Percentiles rank a stretch among this genome's conserved stretches.
These are phyloP conservation scores for Suillus cothurnatus DNA, from an alignment of 768 basidiomycete species.

Conservation along the genomic window DNA sequence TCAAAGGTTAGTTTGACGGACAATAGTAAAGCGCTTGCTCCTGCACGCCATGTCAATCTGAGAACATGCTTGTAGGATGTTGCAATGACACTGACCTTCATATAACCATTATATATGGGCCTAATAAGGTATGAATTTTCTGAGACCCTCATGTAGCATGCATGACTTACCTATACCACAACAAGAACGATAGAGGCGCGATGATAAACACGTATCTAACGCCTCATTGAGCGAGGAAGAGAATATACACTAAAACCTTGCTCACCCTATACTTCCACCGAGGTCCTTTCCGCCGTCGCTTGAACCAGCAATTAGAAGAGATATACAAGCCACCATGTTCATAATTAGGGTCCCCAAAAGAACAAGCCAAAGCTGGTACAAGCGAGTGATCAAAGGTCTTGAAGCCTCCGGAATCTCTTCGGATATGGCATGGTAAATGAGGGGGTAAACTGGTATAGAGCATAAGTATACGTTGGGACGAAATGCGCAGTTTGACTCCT, in stretches of 20 bases:
- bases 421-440: conserved; percentile 91
- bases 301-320: conserved; percentile 78
- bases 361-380: conserved; percentile 95
- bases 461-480: conserved; percentile 23
- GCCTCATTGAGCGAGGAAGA: conserved; percentile 1
- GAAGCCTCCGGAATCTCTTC: conserved; percentile 88
- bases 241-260: neutral
- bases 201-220: conserved; percentile 81
- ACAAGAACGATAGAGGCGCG: conserved; percentile 75
- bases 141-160: conserved; percentile 9
- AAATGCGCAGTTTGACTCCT: conserved; percentile 30
- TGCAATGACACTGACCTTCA: conserved; percentile 65
- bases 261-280: conserved; percentile 81
- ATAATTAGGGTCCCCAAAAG: conserved; percentile 79
- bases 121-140: conserved; percentile 39
- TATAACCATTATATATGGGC: conserved; percentile 96
- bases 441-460: conserved; percentile 72
- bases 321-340: conserved; percentile 90
- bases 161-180: conserved; percentile 86
- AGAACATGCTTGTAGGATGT: conserved; percentile 26
- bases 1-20: conserved; percentile 43
- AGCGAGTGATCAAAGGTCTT: conserved; percentile 74
- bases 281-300: conserved; percentile 77
- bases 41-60: conserved; percentile 43
- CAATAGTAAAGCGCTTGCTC: conserved; percentile 95